Conservation (phyloP, 2,329 filamentous ascomycete species). For the Orbilia brochopaga region DNA sequence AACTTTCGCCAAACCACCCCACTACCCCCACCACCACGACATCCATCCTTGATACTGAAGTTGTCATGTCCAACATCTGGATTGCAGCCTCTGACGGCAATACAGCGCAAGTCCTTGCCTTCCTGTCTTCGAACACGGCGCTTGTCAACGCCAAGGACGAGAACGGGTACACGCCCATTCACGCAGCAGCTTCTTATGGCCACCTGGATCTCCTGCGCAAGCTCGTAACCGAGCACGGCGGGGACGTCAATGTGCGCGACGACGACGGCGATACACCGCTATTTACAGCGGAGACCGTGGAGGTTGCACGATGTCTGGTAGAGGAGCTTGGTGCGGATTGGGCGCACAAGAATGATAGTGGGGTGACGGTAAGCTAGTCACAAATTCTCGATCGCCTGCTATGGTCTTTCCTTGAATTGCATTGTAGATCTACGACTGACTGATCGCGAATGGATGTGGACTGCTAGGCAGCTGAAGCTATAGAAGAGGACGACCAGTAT, state of each 20-base stretch:
- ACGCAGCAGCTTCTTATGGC: slow-evolving; percentile 91
- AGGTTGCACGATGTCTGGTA: slow-evolving; percentile 77
- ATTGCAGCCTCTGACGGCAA: slow-evolving; percentile 73
- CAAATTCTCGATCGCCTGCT: not conserved
- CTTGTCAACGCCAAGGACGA: slow-evolving; percentile 82
- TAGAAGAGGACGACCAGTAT: slow-evolving; percentile 78
- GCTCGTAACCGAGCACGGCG: slow-evolving; percentile 76
- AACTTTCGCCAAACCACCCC: too few species aligned
- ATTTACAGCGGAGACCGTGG: slow-evolving; percentile 83
- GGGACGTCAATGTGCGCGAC: slow-evolving; percentile 80
- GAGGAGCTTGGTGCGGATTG: slow-evolving; percentile 79
- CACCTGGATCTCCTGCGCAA: slow-evolving; percentile 79
- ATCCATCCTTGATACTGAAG: not conserved
- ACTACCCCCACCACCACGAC: slow-evolving; percentile 8
- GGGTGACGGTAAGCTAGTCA: slow-evolving; percentile 69
- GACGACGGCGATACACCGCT: slow-evolving; percentile 94
- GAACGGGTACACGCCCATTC: slow-evolving; percentile 91
- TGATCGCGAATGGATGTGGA: not conserved
- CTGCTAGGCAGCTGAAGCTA: slow-evolving; percentile 66
- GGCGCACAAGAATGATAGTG: slow-evolving; percentile 71
- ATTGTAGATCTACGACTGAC: not conserved
- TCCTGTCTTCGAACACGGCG: slow-evolving; percentile 75
- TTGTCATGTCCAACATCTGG: slow-evolving; percentile 56
- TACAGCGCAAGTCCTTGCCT: slow-evolving; percentile 72
- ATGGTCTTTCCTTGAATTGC: not conserved